These are phyloP conservation scores for Cryptococcus sp. DNA, from an alignment of 1,284 basidiomycete species.

Conservation along the genomic window DNA sequence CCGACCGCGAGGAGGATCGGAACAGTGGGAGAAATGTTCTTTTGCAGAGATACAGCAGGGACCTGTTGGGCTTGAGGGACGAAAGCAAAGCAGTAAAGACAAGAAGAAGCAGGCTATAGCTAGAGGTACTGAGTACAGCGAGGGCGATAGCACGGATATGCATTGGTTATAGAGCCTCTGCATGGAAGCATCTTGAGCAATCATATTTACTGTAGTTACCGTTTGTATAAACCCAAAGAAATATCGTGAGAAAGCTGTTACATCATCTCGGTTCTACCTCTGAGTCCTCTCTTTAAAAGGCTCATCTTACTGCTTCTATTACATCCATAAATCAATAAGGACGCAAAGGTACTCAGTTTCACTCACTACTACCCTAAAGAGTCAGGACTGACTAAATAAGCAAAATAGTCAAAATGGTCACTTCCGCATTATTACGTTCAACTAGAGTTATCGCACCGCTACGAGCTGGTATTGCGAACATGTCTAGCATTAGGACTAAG, in stretches of 20 bases:
- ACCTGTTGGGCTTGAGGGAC: too few relatives aligned
- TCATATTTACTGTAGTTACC: too few relatives aligned
- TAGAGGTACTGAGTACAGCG: too few relatives aligned
- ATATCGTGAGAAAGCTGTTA: background rate
- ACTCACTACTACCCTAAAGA: background rate
- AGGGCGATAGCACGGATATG: too few relatives aligned
- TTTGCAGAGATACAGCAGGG: too few relatives aligned
- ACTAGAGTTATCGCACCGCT: slow-evolving; percentile 7
- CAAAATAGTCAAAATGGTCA: slow-evolving; percentile 14
- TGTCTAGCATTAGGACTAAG: slow-evolving; percentile 23
- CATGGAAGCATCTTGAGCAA: too few relatives aligned
- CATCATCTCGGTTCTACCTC: background rate
- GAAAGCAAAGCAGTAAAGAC: too few relatives aligned
- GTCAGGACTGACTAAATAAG: background rate
- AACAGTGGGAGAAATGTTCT: too few relatives aligned
- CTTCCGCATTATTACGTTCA: slow-evolving; percentile 15
- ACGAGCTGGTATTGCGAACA: slow-evolving; percentile 5
- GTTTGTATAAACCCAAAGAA: too few relatives aligned
- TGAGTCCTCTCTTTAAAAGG: background rate
- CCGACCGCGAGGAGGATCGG: background rate
- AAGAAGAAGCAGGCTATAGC: too few relatives aligned
- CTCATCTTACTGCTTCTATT: background rate
- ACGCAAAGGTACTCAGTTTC: background rate
- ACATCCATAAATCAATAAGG: background rate
- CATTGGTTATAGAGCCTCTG: too few relatives aligned